Evolutionary conservation across 306 rosid genomes (phyloP), one percentile per base, ranked within the genome.

Genomic region (Begonia loranthoides): DNA sequence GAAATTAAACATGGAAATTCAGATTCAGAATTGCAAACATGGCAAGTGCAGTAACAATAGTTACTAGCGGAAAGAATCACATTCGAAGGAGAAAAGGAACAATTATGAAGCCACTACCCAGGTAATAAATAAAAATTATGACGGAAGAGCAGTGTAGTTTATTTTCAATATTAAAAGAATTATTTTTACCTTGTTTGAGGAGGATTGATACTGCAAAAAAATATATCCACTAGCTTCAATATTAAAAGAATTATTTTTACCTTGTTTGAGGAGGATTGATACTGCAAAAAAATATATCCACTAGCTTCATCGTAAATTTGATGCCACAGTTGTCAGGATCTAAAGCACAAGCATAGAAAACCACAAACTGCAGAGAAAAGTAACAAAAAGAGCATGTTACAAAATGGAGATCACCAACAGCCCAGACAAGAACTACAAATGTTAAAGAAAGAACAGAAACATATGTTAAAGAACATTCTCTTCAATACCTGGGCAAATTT

Each of bases 401-500:
- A 59, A 9, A 24, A 24, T 12, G 3, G 10, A 56, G 3, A 28
- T 28, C 8, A 7, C 36, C 36, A 28, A 28, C 36, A 28, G 22
- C 3, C 22, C 22, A 2, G 2, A 19, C 22, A 19, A 19, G 22
- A 19, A 19, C 22, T 19, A 19, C 22, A 19, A 28, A 28, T 28
- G 36, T 28, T 28, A 28, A 28, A 19, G 2, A 19, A n/a, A n/a
- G n/a, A 19, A 19, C 22, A 19, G 22, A 1, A 28, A 28, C 36
- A 28, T 28, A 28, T 0, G 9, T 28, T 3, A 28, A 28, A 28
- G 4, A 28, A 28, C 36, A 28, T 28, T 28, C 36, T 28, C 36
- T n/a, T 22, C 3, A 10, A 57, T 52, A 90, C 95, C 97, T 90
- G 97, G 59, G 90, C 71, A 66, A 90, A 90, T 58, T 85, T 90